Base-by-base conservation (phyloP, 2,329 filamentous ascomycete species). In the Botrytis fabae region DNA sequence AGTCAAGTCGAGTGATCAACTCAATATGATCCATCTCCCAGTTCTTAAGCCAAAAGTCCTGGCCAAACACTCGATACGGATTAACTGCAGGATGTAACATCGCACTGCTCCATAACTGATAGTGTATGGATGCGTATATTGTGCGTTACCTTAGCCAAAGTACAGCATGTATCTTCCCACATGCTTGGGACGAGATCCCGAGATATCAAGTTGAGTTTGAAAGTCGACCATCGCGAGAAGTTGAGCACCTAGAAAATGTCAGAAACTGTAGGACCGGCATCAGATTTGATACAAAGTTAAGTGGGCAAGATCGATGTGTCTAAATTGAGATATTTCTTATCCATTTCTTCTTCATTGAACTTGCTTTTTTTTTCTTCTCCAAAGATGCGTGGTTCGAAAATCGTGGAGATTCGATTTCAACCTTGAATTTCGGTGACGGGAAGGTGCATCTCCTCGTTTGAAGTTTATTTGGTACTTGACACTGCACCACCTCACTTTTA, bases 371-470 rank as follows among this genome's bases (percentile, higher is more conserved):
- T 8, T 14, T 12, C 35, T n/a, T n/a, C 10, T 6, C 16, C 4
- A 1, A 28, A 7, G 12, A 22, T 20, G 28, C 22, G 32, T 40
- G 44, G 25, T 25, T 40, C 12, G 9, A 66, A 66, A 10, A 12
- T 25, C 5, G 1, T 38, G 12, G 32, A 38, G 25, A 35, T 20
- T 2, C 22, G 2, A 16, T 22, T 14, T 7, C 7, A 25, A 20
- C 25, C 64, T 54, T 54, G 25, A 28, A n/a, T 5, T 54, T 6
- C 8, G n/a, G 57, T 18, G 65, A 57, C 65, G 65, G 65, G 65
- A 68, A 68, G 65, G 65, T 57, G 48, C 65, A 57, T 68, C 25
- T 57, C 18, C 22, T 57, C 65, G 35, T 68, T 68, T 57, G 65
- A 42, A 42, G 18, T 57, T 22, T 57, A 57, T 57, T 25, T 22